These are phyloP conservation scores for Geotrichum cucujoidarum DNA, from an alignment of 1,139 yeast species.

Conservation along the genomic window DNA sequence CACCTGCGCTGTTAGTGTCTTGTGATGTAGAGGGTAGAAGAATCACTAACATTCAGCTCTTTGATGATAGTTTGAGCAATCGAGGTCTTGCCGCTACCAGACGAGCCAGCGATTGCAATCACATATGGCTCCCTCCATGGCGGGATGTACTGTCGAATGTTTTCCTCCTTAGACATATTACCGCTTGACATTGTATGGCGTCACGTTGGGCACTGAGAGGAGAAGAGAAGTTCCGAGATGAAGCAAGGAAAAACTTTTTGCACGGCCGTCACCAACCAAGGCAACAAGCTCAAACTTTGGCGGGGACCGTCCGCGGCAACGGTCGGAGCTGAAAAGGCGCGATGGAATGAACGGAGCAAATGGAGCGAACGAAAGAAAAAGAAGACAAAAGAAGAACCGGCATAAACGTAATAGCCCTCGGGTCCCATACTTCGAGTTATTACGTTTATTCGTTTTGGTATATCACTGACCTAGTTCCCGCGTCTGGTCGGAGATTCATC, in stretches of 20 bases:
- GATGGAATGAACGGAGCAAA: too few species aligned
- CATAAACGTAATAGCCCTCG: too few species aligned
- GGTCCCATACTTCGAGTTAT: too few species aligned
- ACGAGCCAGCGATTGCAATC: slow-evolving; percentile 90
- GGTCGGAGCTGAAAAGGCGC: too few species aligned
- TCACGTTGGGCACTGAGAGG: not conserved
- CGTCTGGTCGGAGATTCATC: too few species aligned
- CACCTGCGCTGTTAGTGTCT: slow-evolving; percentile 41
- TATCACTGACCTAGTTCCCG: too few species aligned
- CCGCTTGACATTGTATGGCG: not conserved
- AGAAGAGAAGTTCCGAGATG: not conserved
- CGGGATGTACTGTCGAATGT: slow-evolving; percentile 43
- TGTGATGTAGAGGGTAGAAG: not conserved
- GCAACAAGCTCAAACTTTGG: too few species aligned
- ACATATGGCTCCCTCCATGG: slow-evolving; percentile 97
- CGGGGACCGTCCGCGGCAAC: too few species aligned
- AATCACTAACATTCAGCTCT: slow-evolving; percentile 45
- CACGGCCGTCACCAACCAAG: not conserved
- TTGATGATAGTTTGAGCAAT: slow-evolving; percentile 80
- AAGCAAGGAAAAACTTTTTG: not conserved
- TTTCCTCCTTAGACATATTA: not conserved
- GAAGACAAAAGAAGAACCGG: too few species aligned
- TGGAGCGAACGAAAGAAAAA: too few species aligned
- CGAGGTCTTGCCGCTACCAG: slow-evolving; percentile 94
- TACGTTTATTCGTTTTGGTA: too few species aligned